Evolutionary conservation across 805 yeast species (phyloP).

Genomic region (Wickerhamomyces xylosicus): DNA sequence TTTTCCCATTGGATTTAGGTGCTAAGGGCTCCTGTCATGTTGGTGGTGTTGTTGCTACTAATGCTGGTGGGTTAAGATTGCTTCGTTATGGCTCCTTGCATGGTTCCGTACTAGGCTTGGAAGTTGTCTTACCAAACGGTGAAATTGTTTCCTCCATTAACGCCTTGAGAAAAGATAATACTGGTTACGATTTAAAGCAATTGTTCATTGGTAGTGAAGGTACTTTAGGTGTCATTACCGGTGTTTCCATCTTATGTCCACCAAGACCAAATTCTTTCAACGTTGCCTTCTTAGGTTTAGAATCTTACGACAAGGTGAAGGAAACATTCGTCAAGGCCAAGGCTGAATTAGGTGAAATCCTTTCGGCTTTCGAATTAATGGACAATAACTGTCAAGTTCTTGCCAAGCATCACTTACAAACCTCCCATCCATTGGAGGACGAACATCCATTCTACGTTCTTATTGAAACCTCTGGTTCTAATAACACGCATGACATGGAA

Average conservation of each 20-base stretch:
- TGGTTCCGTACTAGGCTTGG: slow-evolving; percentile 84
- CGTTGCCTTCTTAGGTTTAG: slow-evolving; percentile 80
- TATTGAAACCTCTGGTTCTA: slow-evolving; percentile 94
- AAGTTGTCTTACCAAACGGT: slow-evolving; percentile 89
- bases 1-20: slow-evolving; percentile 89
- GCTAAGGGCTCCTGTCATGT: slow-evolving; percentile 96
- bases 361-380: slow-evolving; percentile 93
- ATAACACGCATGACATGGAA: slow-evolving; percentile 85
- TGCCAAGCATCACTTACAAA: slow-evolving; percentile 49
- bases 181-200: slow-evolving; percentile 91
- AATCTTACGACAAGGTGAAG: slow-evolving; percentile 76
- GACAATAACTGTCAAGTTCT: slow-evolving; percentile 60
- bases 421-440: slow-evolving; percentile 70
- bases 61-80: slow-evolving; percentile 90
- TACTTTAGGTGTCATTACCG: slow-evolving; percentile 83
- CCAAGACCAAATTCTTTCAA: slow-evolving; percentile 78
- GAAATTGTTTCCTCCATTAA: slow-evolving; percentile 70
- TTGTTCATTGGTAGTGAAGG: slow-evolving; percentile 93
- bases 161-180: slow-evolving; percentile 85
- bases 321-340: slow-evolving; percentile 72
- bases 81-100: slow-evolving; percentile 87
- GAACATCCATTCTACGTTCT: slow-evolving; percentile 83
- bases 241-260: slow-evolving; percentile 83
- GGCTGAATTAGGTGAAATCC: slow-evolving; percentile 68
- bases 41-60: slow-evolving; percentile 92